Percentiles rank a stretch among this genome's conserved stretches.
Conservation (phyloP, 805 yeast genomes). For the Pichia cabralensis region DNA sequence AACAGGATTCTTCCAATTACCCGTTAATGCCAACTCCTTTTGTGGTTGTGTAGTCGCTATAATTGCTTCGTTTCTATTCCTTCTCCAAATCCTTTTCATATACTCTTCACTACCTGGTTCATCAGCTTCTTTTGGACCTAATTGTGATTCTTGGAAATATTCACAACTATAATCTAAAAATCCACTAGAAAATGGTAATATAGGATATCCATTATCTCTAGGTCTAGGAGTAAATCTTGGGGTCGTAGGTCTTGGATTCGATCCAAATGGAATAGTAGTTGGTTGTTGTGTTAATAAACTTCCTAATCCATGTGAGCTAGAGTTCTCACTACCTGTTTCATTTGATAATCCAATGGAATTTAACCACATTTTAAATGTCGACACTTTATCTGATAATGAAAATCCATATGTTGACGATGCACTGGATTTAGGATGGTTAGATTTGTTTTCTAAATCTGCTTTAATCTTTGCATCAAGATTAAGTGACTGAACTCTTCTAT, state of each 20-base stretch:
- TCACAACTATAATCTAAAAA: conserved; percentile 75
- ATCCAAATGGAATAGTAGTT: conserved; percentile 25
- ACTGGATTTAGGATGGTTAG: conserved; percentile 3
- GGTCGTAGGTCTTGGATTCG: conserved; percentile 45
- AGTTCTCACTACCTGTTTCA: conserved; percentile 13
- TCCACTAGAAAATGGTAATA: conserved; percentile 47
- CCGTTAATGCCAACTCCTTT: conserved; percentile 70
- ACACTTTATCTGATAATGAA: conserved; percentile 8
- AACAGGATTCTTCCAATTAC: conserved; percentile 69
- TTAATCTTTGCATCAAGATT: conserved; percentile 10
- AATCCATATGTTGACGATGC: conserved; percentile 9
- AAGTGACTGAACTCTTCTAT: conserved; percentile 19
- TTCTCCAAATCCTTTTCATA: conserved; percentile 75
- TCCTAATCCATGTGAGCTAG: conserved; percentile 16
- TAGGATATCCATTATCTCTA: conserved; percentile 27
- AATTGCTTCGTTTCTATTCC: conserved; percentile 78
- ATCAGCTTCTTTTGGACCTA: conserved; percentile 73
- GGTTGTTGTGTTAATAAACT: conserved; percentile 20
- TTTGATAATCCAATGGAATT: conserved; percentile 17
- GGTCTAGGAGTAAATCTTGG: conserved; percentile 39
- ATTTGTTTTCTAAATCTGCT: conserved; percentile 2
- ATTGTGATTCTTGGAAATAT: conserved; percentile 93
- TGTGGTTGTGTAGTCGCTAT: conserved; percentile 87
- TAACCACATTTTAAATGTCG: conserved; percentile 13
- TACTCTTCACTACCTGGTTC: conserved; percentile 89